Base-by-base conservation (phyloP, 768 basidiomycete genomes). In the Favolaschia claudopus region DNA sequence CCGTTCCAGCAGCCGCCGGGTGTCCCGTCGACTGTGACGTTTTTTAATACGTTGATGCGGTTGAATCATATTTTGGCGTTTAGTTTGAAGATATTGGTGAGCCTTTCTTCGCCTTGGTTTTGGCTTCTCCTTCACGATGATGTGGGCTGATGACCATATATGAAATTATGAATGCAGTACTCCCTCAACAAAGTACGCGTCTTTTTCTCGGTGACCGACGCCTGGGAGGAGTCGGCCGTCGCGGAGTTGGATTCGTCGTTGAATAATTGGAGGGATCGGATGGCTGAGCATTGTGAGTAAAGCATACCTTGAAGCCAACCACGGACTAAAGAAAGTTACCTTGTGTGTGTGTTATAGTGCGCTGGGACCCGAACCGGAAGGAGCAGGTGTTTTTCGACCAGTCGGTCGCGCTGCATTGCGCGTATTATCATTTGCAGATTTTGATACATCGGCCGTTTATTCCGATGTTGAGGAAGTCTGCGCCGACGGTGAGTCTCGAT, bases 371-470 rank as follows among this genome's bases (percentile, higher is more conserved):
- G 3, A 68, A 72, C 25, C 69, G 73, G 29, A 60, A 70, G 36
- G 68, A 80, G 48, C 52, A 67, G n/a, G 57, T 79, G 5, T 81
- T 82, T 63, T 68, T 89, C 61, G 77, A 82, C 48, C 86, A 89
- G 69, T 87, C 86, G 2, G 87, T 86, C 0, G 73, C 75, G 7
- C 77, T 92, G 7, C 76, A 80, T 62, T 74, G 74, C 1, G 75
- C 69, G 5, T 81, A 80, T 57, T 81, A 79, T 48, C 69, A 78
- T 55, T 72, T 85, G n/a, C 86, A 89, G 68, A 93, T 93, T 58
- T 77, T 87, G 53, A 83, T 93, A 44, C 92, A 95, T 70, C 80
- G 92, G 29, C 90, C 89, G 7, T 93, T 91, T 70, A 89, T 95
- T 50, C 89, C 90, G 0, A 84, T 85, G 1, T 82, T 85, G 6